Evolutionary conservation across 352 stramenopile genomes (phyloP).

Genomic region (Phytophthora megakarya): DNA sequence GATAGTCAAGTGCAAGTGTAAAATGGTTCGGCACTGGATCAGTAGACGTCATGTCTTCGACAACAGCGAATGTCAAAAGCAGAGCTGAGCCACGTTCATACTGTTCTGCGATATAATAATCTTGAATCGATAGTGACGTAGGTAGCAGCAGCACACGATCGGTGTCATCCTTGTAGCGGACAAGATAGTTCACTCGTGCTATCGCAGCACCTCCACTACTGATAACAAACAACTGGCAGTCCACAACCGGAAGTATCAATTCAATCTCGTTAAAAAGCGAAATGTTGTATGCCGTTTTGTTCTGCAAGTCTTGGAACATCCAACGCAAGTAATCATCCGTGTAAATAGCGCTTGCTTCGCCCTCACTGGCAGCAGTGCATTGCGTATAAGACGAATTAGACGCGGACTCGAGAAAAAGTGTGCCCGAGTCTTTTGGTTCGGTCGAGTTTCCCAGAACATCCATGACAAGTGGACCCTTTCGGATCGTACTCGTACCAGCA

Average conservation of each 20-base stretch:
- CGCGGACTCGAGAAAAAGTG: conserved; percentile 40
- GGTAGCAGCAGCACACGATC: conserved; percentile 35
- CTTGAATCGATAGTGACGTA: conserved; percentile 33
- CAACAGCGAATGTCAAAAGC: conserved; percentile 25
- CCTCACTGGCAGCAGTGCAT: conserved; percentile 1
- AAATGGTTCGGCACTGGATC: conserved; percentile 30
- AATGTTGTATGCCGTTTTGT: conserved; percentile 45
- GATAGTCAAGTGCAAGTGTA: conserved; percentile 36
- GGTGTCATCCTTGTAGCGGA: conserved; percentile 25
- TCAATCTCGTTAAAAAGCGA: conserved; percentile 35
- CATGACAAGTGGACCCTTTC: conserved; percentile 38
- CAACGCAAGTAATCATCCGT: conserved; percentile 33
- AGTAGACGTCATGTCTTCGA: conserved; percentile 32
- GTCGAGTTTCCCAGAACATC: conserved; percentile 35
- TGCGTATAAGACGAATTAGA: conserved; percentile 26
- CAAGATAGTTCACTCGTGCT: conserved; percentile 39
- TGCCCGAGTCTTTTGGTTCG: conserved; percentile 27
- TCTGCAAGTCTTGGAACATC: conserved; percentile 34
- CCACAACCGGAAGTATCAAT: conserved; percentile 34
- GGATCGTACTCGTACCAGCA: conserved; percentile 30
- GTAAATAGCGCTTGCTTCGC: conserved; percentile 37
- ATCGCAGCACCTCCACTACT: conserved; percentile 10
- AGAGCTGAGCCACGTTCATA: conserved; percentile 30
- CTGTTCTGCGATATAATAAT: conserved; percentile 38
- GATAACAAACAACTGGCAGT: conserved; percentile 20